Evolutionary conservation across 805 yeast species (phyloP), one percentile per base, ranked within the genome.

Genomic region (Wickerhamomyces hampshirensis): DNA sequence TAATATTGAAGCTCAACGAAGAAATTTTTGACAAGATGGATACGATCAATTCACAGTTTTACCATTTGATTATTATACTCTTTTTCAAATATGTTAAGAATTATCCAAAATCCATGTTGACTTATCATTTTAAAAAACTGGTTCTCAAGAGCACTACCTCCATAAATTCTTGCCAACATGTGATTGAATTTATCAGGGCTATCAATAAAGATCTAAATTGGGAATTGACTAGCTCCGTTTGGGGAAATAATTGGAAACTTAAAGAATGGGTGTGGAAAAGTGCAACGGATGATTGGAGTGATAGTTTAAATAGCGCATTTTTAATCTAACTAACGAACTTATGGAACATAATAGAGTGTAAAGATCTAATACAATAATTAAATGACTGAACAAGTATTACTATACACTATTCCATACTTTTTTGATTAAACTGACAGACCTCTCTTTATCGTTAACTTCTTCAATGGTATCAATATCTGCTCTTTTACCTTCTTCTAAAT

Each of bases 401-500:
- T 33, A 42, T 13, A 43, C 26, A 33, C 18, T 28, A 19, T 23
- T 24, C 42, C 40, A 46, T 4, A 44, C 2, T 21, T 16, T 34
- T 24, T 36, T 37, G 18, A 34, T 40, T 50, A 50, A 50, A 5
- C n/a, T 44, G 30, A 11, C n/a, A n/a, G n/a, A n/a, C n/a, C n/a
- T n/a, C n/a, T n/a, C n/a, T 26, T 18, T 18, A 9, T 12, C 18
- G 2, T 23, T 32, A 12, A 18, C 23, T 3, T 34, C 36, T 14
- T 39, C 37, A 3, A 32, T 33, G 10, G 35, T 26, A 27, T 54
- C 58, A 7, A 54, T 26, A 37, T 69, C 75, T 4, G 45, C 54
- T 50, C 79, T 62, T 31, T 73, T 62, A 8, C 80, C 81, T 18
- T 67, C 66, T 30, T 68, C 71, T 33, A 74, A 65, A 45, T 76